Conservation (phyloP, 495 filamentous ascomycete genomes). For the Annulohypoxylon maeteangense region DNA sequence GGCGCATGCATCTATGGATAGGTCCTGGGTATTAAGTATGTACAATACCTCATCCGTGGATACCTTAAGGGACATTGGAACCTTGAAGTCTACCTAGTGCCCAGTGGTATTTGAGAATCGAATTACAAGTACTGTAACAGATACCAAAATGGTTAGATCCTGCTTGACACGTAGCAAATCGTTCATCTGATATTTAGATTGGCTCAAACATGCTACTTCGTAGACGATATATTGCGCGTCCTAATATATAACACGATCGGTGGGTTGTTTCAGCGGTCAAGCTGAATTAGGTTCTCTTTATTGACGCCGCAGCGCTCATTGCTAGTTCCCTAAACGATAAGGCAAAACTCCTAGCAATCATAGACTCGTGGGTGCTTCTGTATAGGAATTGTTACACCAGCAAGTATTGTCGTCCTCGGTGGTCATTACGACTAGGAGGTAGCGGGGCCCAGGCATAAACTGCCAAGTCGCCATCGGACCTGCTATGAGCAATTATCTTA, state of each 20-base stretch:
- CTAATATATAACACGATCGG: neutral
- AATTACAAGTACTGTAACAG: too few relatives aligned
- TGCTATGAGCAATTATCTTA: neutral
- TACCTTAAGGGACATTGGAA: too few relatives aligned
- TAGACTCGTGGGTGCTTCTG: neutral
- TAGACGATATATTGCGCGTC: constrained; percentile 3
- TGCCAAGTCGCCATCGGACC: constrained; percentile 4
- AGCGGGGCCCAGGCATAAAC: neutral
- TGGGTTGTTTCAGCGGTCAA: neutral
- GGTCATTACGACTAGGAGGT: neutral
- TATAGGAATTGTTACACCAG: neutral
- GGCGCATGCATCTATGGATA: too few relatives aligned
- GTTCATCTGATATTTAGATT: constrained; percentile 29
- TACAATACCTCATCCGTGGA: too few relatives aligned
- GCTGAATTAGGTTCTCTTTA: neutral
- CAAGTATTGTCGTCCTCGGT: neutral
- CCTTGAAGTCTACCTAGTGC: too few relatives aligned
- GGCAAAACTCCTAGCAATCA: neutral
- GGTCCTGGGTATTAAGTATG: too few relatives aligned
- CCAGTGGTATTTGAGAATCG: too few relatives aligned
- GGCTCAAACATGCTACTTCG: constrained; percentile 8
- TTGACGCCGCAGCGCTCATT: neutral
- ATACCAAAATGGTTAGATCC: constrained; percentile 19
- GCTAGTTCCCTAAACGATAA: neutral
- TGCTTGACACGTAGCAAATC: constrained; percentile 31